phyloP scores from a whole-genome alignment of 2,329 filamentous ascomycete genomes.

The Clarireedia monteithiana region DNA sequence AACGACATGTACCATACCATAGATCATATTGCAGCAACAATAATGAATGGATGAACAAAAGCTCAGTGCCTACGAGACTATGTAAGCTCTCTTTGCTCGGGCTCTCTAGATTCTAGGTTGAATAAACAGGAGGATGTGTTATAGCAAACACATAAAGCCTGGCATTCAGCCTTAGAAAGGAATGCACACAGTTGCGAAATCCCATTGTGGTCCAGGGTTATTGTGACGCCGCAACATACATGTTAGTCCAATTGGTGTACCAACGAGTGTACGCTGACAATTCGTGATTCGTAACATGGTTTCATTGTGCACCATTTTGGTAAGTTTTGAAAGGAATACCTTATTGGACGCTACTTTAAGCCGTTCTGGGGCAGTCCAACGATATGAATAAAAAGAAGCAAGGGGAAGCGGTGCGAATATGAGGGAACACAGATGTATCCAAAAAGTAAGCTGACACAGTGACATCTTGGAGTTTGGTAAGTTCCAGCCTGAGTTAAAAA shows the following conservation, averaged over 20 bases:
- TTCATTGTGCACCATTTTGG: background rate
- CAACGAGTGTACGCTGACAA: no score
- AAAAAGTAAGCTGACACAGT: background rate
- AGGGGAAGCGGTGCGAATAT: background rate
- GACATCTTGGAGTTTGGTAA: background rate
- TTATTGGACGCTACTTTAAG: background rate
- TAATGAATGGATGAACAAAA: conserved; percentile 13
- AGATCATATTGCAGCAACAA: conserved; percentile 27
- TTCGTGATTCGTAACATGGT: background rate
- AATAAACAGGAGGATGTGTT: background rate
- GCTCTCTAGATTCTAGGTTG: no score
- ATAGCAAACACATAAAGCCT: background rate
- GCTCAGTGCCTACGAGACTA: background rate
- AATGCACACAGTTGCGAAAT: background rate
- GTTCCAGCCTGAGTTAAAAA: background rate
- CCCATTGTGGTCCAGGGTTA: no score
- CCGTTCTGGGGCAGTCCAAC: background rate
- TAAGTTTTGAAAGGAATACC: background rate
- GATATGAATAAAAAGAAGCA: background rate
- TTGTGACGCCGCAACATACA: no score
- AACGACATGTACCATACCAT: conserved; percentile 30
- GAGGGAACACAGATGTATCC: no score
- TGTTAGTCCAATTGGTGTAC: no score
- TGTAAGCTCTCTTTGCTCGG: background rate
- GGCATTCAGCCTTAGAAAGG: background rate